Evolutionary conservation across 768 basidiomycete genomes (phyloP).

Genomic region (Cubamyces sp.): DNA sequence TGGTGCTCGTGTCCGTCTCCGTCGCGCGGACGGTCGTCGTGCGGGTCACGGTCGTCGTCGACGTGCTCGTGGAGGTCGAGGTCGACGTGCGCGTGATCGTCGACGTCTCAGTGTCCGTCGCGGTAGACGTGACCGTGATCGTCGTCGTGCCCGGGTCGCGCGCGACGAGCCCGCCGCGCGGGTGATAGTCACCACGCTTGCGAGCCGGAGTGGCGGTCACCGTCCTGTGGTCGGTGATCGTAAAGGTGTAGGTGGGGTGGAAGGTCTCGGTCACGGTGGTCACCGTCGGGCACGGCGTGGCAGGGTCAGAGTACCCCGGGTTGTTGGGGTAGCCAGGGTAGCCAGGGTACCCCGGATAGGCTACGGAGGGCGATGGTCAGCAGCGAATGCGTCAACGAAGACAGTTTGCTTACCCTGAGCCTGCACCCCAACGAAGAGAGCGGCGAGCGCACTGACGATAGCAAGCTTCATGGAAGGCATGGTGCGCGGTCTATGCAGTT

Average conservation of each 20-base stretch:
- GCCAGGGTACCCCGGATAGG: background rate
- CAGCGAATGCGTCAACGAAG: background rate
- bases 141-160: background rate
- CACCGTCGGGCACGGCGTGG: background rate
- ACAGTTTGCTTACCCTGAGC: background rate
- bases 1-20: background rate
- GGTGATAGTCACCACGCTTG: background rate
- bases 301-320: background rate
- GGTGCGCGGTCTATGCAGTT: background rate
- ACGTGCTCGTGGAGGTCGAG: background rate
- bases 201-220: background rate
- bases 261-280: background rate
- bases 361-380: background rate
- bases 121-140: background rate
- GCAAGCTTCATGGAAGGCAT: slow-evolving; percentile 14
- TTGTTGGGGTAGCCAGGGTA: slow-evolving; percentile 5
- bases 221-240: background rate
- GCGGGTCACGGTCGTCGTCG: background rate
- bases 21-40: background rate
- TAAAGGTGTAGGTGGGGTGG: background rate
- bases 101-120: background rate
- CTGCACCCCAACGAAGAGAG: slow-evolving; percentile 9
- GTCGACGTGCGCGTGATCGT: background rate
- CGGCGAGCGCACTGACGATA: slow-evolving; percentile 5
- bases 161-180: background rate